phyloP scores from a whole-genome alignment of 148 eudicot genomes.

The Heliamphora exappendiculata region DNA sequence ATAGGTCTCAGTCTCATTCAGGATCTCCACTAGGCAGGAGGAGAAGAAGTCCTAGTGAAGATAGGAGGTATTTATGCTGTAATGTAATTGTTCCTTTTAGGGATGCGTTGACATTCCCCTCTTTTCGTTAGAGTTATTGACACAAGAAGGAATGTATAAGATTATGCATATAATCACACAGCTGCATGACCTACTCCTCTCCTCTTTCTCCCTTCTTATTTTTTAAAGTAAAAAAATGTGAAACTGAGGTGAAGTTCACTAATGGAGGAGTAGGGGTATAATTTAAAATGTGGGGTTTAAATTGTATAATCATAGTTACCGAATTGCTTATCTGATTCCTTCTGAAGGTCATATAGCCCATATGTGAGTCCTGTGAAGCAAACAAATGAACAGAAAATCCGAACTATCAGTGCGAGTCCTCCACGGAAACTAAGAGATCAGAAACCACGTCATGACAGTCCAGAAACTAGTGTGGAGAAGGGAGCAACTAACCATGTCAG shows the following conservation, averaged over 20 bases:
- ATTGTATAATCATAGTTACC: neutral
- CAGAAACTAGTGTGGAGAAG: constrained; percentile 22
- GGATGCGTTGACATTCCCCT: neutral
- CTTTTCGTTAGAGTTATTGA: constrained; percentile 5
- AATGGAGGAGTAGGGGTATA: neutral
- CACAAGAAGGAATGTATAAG: neutral
- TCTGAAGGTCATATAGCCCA: constrained; percentile 40
- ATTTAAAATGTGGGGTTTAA: neutral
- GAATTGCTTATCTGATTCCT: neutral
- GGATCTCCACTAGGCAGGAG: constrained; percentile 27
- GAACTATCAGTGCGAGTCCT: constrained; percentile 38
- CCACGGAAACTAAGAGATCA: constrained; percentile 24
- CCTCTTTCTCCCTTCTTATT: neutral
- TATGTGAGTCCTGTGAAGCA: constrained; percentile 22
- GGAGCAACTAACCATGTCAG: constrained; percentile 26
- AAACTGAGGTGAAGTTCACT: neutral
- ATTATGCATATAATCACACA: neutral
- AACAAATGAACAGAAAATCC: constrained; percentile 22
- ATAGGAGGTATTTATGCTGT: constrained; percentile 32
- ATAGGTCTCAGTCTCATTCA: constrained; percentile 27
- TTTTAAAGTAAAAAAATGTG: neutral
- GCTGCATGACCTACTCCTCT: neutral
- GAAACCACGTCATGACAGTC: constrained; percentile 30
- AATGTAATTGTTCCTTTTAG: constrained; percentile 7
- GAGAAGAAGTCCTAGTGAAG: constrained; percentile 35